Evolutionary conservation across 2,329 filamentous ascomycete species (phyloP).

Genomic region (Diaporthe longicolla): DNA sequence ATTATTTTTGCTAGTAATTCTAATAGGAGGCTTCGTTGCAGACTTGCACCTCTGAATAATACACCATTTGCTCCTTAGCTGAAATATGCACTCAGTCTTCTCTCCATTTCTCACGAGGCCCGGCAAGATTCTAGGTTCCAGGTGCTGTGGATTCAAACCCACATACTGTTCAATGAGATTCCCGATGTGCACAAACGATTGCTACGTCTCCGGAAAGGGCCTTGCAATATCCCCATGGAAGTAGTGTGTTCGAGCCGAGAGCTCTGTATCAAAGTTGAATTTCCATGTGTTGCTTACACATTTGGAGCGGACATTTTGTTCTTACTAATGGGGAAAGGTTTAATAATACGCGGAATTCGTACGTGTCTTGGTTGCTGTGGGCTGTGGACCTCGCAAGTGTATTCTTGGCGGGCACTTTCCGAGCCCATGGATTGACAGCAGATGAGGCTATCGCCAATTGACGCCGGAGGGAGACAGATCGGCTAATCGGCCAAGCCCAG

Average conservation of each 20-base stretch:
- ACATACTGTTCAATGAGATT: not conserved
- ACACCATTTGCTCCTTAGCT: not conserved
- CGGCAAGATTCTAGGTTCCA: not conserved
- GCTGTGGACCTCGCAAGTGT: not conserved
- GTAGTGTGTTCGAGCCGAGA: not conserved
- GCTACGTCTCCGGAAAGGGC: too few relatives aligned
- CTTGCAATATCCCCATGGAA: too few relatives aligned
- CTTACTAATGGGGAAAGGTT: not conserved
- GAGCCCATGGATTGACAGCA: not conserved
- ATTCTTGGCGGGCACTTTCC: not conserved
- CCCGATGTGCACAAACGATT: too few relatives aligned
- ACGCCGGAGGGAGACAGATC: not conserved
- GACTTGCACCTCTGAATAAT: not conserved
- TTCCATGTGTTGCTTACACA: not conserved
- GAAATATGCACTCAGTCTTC: too few relatives aligned
- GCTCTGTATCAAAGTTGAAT: not conserved
- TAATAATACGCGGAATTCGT: not conserved
- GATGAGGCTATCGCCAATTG: conserved; percentile 6
- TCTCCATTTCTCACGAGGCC: not conserved
- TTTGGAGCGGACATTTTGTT: too few relatives aligned
- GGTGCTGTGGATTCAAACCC: not conserved
- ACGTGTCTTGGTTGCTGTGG: not conserved
- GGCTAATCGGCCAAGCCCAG: conserved; percentile 19
- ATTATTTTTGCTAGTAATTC: not conserved
- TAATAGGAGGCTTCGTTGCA: not conserved